Base-by-base conservation (phyloP, 495 filamentous ascomycete species). In the Aspergillus campestris region DNA sequence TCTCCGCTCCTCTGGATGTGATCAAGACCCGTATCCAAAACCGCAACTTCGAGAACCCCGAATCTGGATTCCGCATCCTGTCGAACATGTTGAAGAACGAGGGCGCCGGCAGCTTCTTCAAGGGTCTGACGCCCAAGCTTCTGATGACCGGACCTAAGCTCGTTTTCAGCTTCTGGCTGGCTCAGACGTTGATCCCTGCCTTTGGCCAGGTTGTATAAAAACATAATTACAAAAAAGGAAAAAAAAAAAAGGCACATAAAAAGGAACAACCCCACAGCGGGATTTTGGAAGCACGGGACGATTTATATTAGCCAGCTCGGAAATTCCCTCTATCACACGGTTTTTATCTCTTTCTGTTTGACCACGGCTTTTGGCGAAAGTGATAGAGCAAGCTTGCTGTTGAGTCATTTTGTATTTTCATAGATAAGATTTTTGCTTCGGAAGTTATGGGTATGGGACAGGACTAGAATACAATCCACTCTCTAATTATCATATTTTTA, bases 11-110 rank as follows among this genome's bases (percentile, higher is more conserved):
- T 13, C 77, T 99, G 39, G 92, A 99, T 58, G 92, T 99, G 56
- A 94, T 99, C 77, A 99, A 99, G 77, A 99, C 92, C 43, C 80
- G 92, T 59, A 97, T 99, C 61, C 92, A 99, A 73, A 99, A 97
- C 73, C 80, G 86, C 61, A 97, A 99, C 71, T 99, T 99, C 62
- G 94, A 99, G 49, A 87, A 92, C 73, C 89, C 88, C 47, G 89
- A 96, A 73, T 84, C 84, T 51, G 92, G 92, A 38, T 88, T 95
- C 80, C 78, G 78, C 49, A 96, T 99, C 57, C 65, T 88, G 41
- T 78, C 80, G 14, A 95, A 86, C 55, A 99, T 99, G 92, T 74
- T 83, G 38, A 82, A 79, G 75, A 77, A 94, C 48, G 92, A 99
- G 69, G 92, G 92, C 8, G 52, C 81, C 47, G 70, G 73, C 15